These are phyloP conservation scores for Magnolia changhungtana DNA, from an alignment of 164 flowering plant genomes.

Conservation along the genomic window DNA sequence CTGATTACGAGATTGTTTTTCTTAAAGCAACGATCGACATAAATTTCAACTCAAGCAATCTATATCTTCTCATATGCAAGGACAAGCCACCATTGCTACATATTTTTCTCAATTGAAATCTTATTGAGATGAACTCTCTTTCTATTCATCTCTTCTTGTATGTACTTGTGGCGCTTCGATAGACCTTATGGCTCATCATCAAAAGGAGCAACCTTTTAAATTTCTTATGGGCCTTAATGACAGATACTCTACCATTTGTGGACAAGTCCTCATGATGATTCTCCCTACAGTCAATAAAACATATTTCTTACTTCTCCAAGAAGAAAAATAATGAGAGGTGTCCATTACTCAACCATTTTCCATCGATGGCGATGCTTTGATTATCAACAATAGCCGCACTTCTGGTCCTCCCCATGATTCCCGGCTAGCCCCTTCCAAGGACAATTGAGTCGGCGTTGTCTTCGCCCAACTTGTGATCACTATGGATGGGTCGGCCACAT, in stretches of 20 bases:
- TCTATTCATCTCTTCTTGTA: too few relatives aligned
- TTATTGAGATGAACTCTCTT: too few relatives aligned
- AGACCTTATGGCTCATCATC: too few relatives aligned
- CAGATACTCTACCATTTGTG: too few relatives aligned
- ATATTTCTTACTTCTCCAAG: neutral
- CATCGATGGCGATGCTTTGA: neutral
- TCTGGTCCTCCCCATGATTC: neutral
- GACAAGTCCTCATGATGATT: neutral
- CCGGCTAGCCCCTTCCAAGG: too few relatives aligned
- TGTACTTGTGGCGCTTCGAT: too few relatives aligned
- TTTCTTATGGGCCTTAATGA: too few relatives aligned
- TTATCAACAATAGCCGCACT: neutral
- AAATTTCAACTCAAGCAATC: neutral
- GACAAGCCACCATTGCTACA: neutral
- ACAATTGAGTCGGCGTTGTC: neutral
- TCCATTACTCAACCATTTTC: neutral
- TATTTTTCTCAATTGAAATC: too few relatives aligned
- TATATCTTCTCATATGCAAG: neutral
- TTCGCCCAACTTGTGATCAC: neutral
- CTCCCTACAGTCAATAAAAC: neutral
- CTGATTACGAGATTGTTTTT: neutral
- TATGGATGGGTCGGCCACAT: neutral
- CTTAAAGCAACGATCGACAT: neutral
- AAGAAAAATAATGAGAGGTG: neutral
- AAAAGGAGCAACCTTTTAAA: too few relatives aligned